phyloP scores from a whole-genome alignment of 1,284 basidiomycete genomes.

The Puccinia triticina region DNA sequence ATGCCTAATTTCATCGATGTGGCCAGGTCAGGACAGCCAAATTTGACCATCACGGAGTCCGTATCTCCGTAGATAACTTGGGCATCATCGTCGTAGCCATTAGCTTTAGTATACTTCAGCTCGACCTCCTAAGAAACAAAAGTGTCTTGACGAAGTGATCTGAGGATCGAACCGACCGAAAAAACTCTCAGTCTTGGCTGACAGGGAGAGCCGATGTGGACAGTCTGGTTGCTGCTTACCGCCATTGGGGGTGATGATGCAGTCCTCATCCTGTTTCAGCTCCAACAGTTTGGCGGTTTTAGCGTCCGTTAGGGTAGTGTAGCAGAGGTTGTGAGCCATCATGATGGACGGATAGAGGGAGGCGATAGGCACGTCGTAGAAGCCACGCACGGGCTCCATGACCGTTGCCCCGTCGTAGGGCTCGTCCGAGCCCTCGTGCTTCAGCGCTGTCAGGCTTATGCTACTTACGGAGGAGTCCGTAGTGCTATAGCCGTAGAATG shows the following conservation, averaged over 20 bases:
- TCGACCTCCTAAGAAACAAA: conserved; percentile 80
- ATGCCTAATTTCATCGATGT: conserved; percentile 84
- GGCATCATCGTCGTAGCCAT: conserved; percentile 82
- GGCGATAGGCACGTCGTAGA: conserved; percentile 89
- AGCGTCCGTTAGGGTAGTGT: conserved; percentile 85
- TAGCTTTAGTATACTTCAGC: conserved; percentile 77
- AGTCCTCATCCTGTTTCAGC: conserved; percentile 82
- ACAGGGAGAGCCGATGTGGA: neutral
- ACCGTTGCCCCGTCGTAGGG: conserved; percentile 97
- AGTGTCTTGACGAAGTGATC: conserved; percentile 82
- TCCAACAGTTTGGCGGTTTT: conserved; percentile 73
- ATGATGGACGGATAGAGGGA: conserved; percentile 97
- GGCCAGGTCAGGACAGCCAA: conserved; percentile 81
- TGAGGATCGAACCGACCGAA: conserved; percentile 58
- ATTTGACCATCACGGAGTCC: conserved; percentile 95
- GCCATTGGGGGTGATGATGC: conserved; percentile 76
- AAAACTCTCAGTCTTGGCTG: neutral
- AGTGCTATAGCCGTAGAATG: too few species aligned
- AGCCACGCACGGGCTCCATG: conserved; percentile 90
- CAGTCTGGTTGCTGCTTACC: neutral
- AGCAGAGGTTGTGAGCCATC: conserved; percentile 98
- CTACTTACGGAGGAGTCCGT: too few species aligned
- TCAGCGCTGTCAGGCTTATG: too few species aligned
- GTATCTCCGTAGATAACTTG: conserved; percentile 95
- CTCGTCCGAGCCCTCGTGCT: conserved; percentile 84